Base-by-base conservation (phyloP, 805 yeast species). In the Lipomyces spencermartinsiae region DNA sequence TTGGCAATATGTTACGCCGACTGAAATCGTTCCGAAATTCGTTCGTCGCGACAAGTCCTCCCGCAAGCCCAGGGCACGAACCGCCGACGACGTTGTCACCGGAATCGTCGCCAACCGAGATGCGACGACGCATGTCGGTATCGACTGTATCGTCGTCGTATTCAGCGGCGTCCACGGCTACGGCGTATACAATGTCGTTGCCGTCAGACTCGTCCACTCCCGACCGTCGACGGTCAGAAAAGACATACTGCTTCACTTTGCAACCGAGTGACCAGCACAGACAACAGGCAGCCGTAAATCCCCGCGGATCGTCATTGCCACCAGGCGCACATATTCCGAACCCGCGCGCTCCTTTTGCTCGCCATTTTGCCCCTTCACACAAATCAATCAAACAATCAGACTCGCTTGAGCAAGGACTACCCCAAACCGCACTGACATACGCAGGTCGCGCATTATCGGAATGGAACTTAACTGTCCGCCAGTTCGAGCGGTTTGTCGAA, bases 371-470 rank as follows among this genome's bases (percentile, higher is more conserved):
- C 54, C 29, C 54, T 1, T 49, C 10, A 19, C 43, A 37, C 43
- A 37, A 37, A 37, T 37, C 43, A 1, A 4, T 37, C 4, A 12
- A 37, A 37, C 29, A 19, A 22, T 49, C 54, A 10, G 54, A 49
- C 54, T 8, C 22, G 22, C 9, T 9, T 49, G 10, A 16, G 10
- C 29, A 19, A 7, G 22, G 0, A 9, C 16, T 22, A 25, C 12
- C 56, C 14, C 9, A 8, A 35, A 34, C 22, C 31, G 56, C 19
- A 9, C 9, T 59, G 80, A 79, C 77, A 68, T 81, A 81, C 65
- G 76, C 79, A 19, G 81, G 81, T 10, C 73, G 80, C 34, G 75
- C 83, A 22, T 68, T 81, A 31, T 73, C 78, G 39, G 83, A 81
- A 63, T 81, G 83, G 83, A 76, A 75, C 59, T 64, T 70, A 2